These are phyloP conservation scores for Neltuma alba DNA, from an alignment of 306 rosid species.

Conservation along the genomic window DNA sequence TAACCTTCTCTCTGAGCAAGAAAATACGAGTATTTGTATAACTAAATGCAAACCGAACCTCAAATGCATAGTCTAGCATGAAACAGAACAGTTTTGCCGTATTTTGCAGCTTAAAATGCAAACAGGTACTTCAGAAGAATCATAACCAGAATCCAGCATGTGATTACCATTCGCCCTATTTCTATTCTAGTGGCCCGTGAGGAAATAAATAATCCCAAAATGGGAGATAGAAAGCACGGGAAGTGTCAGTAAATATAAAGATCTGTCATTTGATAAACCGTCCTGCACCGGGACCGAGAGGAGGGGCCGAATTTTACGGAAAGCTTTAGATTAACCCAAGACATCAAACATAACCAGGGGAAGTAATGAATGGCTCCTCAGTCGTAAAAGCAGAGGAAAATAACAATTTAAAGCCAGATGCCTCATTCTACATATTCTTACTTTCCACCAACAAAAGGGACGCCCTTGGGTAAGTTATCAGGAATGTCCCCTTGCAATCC, in stretches of 20 bases:
- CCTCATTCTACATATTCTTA: conserved; percentile 14
- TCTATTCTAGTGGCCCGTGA: background rate
- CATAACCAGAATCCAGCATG: background rate
- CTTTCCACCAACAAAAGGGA: conserved; percentile 45
- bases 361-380: background rate
- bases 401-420: background rate
- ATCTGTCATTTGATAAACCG: background rate
- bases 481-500: conserved; percentile 47
- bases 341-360: background rate
- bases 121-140: background rate
- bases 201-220: no score
- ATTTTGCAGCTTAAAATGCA: background rate
- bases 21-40: background rate
- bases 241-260: background rate
- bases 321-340: background rate
- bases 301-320: background rate
- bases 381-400: background rate
- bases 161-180: background rate
- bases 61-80: background rate
- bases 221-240: background rate
- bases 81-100: background rate
- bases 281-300: background rate
- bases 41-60: background rate
- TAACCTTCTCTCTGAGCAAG: conserved; percentile 14
- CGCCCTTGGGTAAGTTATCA: conserved; percentile 33